Percentiles rank a stretch among this genome's conserved stretches.
Evolutionary conservation across 257 asterid genomes (phyloP).

Genomic region (Solanum chmielewskii): DNA sequence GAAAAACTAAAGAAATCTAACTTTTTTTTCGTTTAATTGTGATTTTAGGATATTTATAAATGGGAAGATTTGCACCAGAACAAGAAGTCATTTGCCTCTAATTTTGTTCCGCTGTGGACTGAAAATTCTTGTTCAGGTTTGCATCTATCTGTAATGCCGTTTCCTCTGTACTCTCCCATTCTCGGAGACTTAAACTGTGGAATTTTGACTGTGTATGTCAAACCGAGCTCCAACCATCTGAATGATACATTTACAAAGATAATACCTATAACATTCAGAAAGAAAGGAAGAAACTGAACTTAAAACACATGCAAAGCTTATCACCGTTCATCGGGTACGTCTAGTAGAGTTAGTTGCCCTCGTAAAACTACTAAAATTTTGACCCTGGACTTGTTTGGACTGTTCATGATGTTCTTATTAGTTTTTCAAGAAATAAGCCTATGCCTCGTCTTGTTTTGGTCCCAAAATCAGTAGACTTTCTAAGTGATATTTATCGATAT

Average conservation of each 20-base stretch:
- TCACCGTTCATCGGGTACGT: background rate
- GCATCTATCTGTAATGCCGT: background rate
- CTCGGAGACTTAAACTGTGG: background rate
- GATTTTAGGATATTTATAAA: slow-evolving; percentile 31
- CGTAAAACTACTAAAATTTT: background rate
- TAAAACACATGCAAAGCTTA: background rate
- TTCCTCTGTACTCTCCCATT: background rate
- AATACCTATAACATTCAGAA: background rate
- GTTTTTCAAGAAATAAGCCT: background rate
- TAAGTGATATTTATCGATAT: background rate
- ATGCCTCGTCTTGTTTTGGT: background rate
- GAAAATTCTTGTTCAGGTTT: slow-evolving; percentile 55
- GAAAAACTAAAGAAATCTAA: background rate
- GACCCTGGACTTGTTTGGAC: background rate
- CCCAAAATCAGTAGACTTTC: background rate
- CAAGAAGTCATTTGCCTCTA: background rate
- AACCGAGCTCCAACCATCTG: background rate
- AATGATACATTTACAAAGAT: background rate
- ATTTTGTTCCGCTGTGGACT: slow-evolving; percentile 61
- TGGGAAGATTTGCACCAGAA: slow-evolving; percentile 50
- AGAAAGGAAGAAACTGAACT: background rate
- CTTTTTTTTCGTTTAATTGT: background rate
- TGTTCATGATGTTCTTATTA: background rate
- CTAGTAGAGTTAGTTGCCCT: background rate
- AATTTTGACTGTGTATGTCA: background rate